phyloP scores from a whole-genome alignment of 202 grass and related monocot species.

The Eragrostis tef region DNA sequence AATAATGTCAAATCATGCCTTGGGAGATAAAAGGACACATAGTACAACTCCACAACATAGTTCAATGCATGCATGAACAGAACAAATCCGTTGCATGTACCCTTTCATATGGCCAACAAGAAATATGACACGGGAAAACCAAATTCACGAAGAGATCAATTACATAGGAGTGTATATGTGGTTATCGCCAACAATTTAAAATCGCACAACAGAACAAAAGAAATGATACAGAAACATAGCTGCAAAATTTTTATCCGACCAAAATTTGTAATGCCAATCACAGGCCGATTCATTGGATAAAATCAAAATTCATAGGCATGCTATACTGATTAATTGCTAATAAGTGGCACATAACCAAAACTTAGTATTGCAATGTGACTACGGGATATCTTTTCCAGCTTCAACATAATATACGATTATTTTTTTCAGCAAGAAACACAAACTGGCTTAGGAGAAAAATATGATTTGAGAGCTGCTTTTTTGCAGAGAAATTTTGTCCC shows the following conservation, averaged over 20 bases:
- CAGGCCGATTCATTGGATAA: not conserved
- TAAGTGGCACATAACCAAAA: not conserved
- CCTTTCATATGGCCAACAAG: not conserved
- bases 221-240: not conserved
- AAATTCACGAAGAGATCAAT: too few species aligned
- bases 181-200: too few species aligned
- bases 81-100: not conserved
- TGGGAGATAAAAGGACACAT: not conserved
- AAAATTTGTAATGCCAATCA: not conserved
- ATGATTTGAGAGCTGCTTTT: slow-evolving; percentile 1
- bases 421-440: not conserved
- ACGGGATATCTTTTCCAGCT: too few species aligned
- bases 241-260: not conserved
- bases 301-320: not conserved
- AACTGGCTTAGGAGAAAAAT: too few species aligned
- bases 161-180: too few species aligned
- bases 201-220: too few species aligned
- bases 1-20: not conserved
- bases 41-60: not conserved
- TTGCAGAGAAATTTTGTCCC: not conserved
- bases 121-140: not conserved
- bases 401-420: too few species aligned
- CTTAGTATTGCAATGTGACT: not conserved
- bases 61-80: not conserved
- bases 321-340: not conserved